These are phyloP conservation scores for Scytalidium lignicola DNA, from an alignment of 2,329 filamentous ascomycete genomes.

Conservation along the genomic window DNA sequence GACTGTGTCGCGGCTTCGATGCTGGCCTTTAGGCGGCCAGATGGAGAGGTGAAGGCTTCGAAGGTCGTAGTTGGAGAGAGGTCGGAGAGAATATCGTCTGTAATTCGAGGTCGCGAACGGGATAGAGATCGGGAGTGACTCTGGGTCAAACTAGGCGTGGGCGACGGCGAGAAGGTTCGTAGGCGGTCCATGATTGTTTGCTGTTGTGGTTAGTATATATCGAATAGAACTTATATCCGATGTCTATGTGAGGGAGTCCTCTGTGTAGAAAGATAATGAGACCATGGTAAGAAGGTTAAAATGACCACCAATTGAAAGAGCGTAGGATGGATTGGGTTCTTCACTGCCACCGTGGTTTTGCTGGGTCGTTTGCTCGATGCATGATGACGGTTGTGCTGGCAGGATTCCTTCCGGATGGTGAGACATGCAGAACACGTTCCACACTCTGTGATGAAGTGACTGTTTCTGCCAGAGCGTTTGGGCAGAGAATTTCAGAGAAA, in stretches of 20 bases:
- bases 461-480: not conserved
- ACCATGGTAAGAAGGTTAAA: not conserved
- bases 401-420: not conserved
- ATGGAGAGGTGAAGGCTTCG: conserved; percentile 51
- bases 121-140: conserved; percentile 12
- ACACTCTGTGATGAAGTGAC: not conserved
- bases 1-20: conserved; percentile 57
- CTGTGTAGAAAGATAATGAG: not conserved
- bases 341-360: not conserved
- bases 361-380: not conserved
- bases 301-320: not conserved
- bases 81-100: conserved; percentile 56
- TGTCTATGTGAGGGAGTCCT: not conserved
- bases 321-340: not conserved
- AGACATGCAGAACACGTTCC: not conserved
- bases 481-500: not conserved
- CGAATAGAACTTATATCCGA: not conserved
- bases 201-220: conserved; percentile 13
- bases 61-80: conserved; percentile 57
- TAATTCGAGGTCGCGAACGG: conserved; percentile 18
- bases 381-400: not conserved
- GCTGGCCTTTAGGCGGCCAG: conserved; percentile 49
- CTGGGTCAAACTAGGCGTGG: conserved; percentile 15
- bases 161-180: conserved; percentile 12
- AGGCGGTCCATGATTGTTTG: conserved; percentile 16